Percentiles rank a stretch among this genome's conserved stretches.
phyloP scores from a whole-genome alignment of 2,329 filamentous ascomycete genomes.

The Verticillium nubilum region DNA sequence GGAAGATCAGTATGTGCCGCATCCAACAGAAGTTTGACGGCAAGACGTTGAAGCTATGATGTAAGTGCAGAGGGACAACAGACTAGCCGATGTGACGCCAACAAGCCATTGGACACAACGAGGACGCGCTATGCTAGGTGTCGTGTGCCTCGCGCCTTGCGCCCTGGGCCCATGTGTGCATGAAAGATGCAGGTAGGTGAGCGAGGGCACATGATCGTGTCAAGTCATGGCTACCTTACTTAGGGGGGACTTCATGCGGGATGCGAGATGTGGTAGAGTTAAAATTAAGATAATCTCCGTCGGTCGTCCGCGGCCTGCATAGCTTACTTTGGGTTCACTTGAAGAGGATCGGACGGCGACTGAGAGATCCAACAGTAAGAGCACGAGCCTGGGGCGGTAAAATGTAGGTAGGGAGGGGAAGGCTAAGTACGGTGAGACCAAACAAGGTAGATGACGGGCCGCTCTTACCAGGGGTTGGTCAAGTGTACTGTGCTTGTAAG shows the following conservation, averaged over 20 bases:
- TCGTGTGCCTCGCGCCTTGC: background rate
- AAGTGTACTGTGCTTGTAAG: background rate
- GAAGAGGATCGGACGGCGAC: background rate
- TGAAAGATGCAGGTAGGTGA: background rate
- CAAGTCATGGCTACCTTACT: background rate
- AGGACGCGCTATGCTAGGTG: background rate
- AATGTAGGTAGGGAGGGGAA: too few species aligned
- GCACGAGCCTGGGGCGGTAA: too few species aligned
- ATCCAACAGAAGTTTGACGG: background rate
- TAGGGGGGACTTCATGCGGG: background rate
- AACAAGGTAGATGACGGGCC: background rate
- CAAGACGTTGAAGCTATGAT: background rate
- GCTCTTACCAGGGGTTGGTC: background rate
- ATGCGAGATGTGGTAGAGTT: background rate
- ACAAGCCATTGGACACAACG: background rate
- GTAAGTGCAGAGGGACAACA: background rate
- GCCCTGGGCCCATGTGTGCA: background rate
- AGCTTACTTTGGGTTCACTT: background rate
- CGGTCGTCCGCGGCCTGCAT: background rate
- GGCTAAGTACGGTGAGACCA: background rate
- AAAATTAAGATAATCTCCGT: background rate
- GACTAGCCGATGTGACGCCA: background rate
- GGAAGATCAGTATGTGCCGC: background rate
- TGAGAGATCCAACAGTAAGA: background rate
- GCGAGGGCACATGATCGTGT: background rate